Evolutionary conservation across 2,329 filamentous ascomycete genomes (phyloP), one percentile per base, ranked within the genome.

Genomic region (Aspergillus tamarii): DNA sequence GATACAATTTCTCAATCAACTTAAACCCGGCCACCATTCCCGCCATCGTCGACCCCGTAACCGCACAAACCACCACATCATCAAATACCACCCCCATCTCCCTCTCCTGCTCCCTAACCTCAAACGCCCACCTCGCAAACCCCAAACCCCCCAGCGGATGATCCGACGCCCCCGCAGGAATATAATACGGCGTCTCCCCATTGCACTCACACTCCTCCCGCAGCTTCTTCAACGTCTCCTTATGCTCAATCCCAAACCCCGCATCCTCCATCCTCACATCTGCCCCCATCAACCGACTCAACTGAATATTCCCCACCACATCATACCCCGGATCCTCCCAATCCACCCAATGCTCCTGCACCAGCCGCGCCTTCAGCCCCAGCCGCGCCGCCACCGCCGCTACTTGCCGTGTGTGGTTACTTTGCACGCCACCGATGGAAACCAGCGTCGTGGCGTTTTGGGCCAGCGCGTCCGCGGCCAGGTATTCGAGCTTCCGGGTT

Each of bases 11-110:
- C 76, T 89, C 82, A 2, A 84, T 78, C 28, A 90, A 80, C 78
- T 90, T 91, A 76, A 91, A 91, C 0, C 90, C 90, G 0, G 89
- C 89, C 10, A 92, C 82, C 83, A 92, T 90, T 10, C 90, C 90
- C 0, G 87, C 90, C 73, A 91, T 84, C 1, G 90, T 92, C 7
- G 85, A 88, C 4, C 90, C 90, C 0, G 89, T 91, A 1, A 91
- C 90, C 21, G 87, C 88, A 73, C 89, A 91, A 10, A 91, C 89
- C 60, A 92, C 77, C 9, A 92, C 72, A 1, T 85, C 88, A 70
- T 90, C 88, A 74, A 91, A 92, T 74, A 89, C 89, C 12, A 90
- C 71, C 0, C 87, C 88, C 30, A 87, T 67, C 66, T 84, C 80
- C 65, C 80, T 78, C 76, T 92, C 89, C 76, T 92, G 89, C 65